Conservation (phyloP, 1,284 basidiomycete species). For the Heimioporus retisporus region DNA sequence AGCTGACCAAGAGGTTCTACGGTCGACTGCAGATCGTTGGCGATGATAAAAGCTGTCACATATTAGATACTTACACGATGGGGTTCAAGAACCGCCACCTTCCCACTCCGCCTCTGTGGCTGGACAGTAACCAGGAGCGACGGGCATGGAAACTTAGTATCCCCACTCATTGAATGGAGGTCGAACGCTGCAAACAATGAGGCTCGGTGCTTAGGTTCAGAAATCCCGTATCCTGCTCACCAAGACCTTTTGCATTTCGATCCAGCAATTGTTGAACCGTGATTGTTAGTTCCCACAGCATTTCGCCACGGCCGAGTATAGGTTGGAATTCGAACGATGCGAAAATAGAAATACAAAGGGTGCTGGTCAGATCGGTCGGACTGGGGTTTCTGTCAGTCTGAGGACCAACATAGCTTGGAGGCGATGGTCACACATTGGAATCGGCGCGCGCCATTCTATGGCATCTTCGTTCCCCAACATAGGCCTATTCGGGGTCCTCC, state of each 20-base stretch:
- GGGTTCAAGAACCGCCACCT: background rate
- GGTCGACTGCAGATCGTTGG: background rate
- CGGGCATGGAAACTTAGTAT: background rate
- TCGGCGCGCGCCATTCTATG: background rate
- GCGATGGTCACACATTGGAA: background rate
- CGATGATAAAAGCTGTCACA: background rate
- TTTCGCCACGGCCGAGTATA: background rate
- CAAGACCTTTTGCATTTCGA: background rate
- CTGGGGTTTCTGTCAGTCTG: background rate
- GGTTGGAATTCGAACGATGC: background rate
- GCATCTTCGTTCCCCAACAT: background rate
- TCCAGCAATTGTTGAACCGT: background rate
- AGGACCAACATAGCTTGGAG: background rate
- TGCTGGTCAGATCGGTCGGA: background rate
- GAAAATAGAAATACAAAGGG: background rate
- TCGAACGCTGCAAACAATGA: background rate
- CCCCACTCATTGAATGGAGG: too few relatives aligned
- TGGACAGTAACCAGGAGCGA: background rate
- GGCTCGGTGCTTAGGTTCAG: background rate
- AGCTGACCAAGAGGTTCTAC: background rate
- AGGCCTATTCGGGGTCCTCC: background rate
- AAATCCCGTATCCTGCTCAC: background rate
- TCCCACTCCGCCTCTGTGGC: background rate
- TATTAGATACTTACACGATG: background rate
- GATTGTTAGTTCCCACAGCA: background rate